Conservation (phyloP, 164 flowering plant species). For the Stephania japonica region DNA sequence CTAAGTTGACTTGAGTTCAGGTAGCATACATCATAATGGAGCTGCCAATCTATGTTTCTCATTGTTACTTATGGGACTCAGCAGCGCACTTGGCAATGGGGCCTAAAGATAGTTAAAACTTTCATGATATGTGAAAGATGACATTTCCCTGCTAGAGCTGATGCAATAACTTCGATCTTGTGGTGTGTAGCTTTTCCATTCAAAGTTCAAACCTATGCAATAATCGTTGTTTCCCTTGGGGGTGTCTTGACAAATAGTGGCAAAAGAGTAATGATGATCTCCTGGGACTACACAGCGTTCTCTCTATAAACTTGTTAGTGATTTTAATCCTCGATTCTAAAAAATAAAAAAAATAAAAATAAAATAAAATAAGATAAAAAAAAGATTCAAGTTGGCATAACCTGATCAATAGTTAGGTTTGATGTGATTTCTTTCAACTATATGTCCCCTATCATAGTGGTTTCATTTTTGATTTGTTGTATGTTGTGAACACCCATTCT, state of each 20-base stretch:
- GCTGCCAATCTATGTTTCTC: no score
- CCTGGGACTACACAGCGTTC: neutral
- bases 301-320: neutral
- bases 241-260: neutral
- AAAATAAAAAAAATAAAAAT: no score
- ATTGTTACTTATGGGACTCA: no score
- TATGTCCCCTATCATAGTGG: neutral
- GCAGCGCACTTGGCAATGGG: neutral
- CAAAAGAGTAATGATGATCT: neutral
- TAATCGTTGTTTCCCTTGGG: neutral
- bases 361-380: no score
- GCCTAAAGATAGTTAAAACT: neutral
- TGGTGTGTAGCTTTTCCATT: neutral
- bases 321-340: neutral
- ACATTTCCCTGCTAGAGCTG: neutral
- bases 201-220: neutral
- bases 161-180: neutral
- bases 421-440: neutral
- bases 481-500: slow-evolving; percentile 2
- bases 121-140: neutral
- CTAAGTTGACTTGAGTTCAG: no score
- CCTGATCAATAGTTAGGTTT: no score
- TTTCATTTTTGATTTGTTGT: neutral
- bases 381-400: no score
- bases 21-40: no score